Conservation (phyloP, 2,329 filamentous ascomycete species). For the Alternaria longipes region DNA sequence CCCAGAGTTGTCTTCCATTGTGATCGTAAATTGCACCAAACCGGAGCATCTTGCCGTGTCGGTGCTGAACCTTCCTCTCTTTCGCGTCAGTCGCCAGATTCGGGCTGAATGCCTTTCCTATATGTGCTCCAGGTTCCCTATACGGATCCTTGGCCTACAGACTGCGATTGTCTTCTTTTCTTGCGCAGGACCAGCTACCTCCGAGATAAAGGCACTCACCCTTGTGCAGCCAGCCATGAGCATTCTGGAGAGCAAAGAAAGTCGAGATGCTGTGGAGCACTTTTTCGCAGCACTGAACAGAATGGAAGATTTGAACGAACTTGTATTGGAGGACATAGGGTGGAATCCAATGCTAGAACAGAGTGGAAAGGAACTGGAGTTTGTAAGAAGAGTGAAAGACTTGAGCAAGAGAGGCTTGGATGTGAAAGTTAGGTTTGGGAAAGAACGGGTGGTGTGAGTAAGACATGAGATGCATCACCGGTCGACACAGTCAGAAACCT, state of each 20-base stretch:
- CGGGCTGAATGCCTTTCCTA: constrained; percentile 34
- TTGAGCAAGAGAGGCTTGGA: constrained; percentile 6
- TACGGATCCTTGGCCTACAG: constrained; percentile 20
- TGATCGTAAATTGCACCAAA: constrained; percentile 9
- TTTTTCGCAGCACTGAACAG: constrained; percentile 10
- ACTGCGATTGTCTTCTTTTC: constrained; percentile 19
- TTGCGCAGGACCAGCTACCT: constrained; percentile 2
- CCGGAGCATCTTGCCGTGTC: constrained; percentile 18
- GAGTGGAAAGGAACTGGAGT: background rate
- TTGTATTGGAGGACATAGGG: constrained; percentile 4
- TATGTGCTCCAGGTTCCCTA: constrained; percentile 23
- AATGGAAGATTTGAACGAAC: constrained; percentile 1
- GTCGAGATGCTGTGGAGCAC: background rate
- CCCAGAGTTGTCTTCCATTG: constrained; percentile 9
- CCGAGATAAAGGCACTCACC: constrained; percentile 11
- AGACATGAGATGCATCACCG: background rate
- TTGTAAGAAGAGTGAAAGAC: constrained; percentile 10
- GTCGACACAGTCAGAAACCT: background rate
- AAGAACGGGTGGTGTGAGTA: background rate
- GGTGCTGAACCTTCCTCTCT: constrained; percentile 24
- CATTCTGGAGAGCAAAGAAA: background rate
- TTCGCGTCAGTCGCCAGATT: constrained; percentile 31
- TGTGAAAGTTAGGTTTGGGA: constrained; percentile 1
- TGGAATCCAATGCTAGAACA: background rate
- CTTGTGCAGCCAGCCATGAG: background rate